Conservation (phyloP, 805 yeast genomes). For the Pichia heedii region DNA sequence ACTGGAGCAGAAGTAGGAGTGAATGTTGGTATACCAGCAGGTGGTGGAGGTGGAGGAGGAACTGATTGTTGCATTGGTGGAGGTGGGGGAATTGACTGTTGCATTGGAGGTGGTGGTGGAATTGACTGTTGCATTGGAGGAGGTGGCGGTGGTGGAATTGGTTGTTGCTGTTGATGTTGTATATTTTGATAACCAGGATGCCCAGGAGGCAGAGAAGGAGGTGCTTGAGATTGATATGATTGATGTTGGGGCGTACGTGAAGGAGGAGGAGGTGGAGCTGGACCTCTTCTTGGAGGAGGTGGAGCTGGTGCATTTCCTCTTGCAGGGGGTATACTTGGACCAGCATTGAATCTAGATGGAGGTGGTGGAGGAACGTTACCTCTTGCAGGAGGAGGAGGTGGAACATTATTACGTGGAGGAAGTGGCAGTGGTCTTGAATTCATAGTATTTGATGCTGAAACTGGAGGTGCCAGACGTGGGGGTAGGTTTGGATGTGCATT, state of each 20-base stretch:
- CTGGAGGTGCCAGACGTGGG: constrained; percentile 12
- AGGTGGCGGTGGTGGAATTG: constrained; percentile 15
- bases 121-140: background rate
- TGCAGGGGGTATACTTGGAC: constrained; percentile 15
- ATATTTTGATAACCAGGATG: constrained; percentile 3
- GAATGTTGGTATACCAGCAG: constrained; percentile 23
- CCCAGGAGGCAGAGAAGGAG: constrained; percentile 7
- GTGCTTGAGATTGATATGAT: constrained; percentile 28
- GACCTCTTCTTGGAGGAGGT: background rate
- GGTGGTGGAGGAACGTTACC: constrained; percentile 19
- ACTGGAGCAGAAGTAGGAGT: constrained; percentile 28
- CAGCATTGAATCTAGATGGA: constrained; percentile 14
- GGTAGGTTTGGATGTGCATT: constrained; percentile 19
- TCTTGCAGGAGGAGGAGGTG: constrained; percentile 23
- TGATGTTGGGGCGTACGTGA: constrained; percentile 38
- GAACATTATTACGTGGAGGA: constrained; percentile 15
- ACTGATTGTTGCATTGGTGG: constrained; percentile 8
- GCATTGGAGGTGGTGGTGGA: constrained; percentile 19
- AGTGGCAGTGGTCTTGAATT: background rate
- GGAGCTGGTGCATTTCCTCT: constrained; percentile 16
- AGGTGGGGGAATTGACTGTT: constrained; percentile 7
- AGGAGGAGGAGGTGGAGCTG: constrained; percentile 23
- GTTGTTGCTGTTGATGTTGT: constrained; percentile 1
- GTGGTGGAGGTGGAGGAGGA: constrained; percentile 22
- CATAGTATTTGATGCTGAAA: background rate